phyloP scores from a whole-genome alignment of 2,329 filamentous ascomycete species.

The Aspergillus nomiae region DNA sequence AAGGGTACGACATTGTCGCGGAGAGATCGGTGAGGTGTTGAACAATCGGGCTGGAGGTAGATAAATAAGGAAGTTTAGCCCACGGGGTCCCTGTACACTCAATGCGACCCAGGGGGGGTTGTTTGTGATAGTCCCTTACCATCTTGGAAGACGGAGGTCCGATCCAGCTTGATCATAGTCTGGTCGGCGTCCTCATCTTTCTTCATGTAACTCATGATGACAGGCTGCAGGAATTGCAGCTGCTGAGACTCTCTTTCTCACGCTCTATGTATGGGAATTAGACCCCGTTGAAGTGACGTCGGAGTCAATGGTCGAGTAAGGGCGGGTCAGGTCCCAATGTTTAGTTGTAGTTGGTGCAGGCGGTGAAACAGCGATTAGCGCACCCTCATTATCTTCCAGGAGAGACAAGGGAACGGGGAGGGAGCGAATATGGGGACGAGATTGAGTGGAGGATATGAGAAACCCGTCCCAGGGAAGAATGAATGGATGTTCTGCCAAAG shows the following conservation, averaged over 20 bases:
- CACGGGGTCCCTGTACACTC: constrained; percentile 20
- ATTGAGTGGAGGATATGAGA: constrained; percentile 7
- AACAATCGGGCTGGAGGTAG: constrained; percentile 77
- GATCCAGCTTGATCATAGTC: constrained; percentile 93
- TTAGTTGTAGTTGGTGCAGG: constrained; percentile 20
- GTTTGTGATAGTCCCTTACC: constrained; percentile 57
- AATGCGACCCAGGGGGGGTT: constrained; percentile 25
- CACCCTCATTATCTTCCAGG: constrained; percentile 33
- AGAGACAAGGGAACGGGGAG: constrained; percentile 1
- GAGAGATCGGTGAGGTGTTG: constrained; percentile 95
- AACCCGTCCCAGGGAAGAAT: constrained; percentile 7
- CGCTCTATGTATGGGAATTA: constrained; percentile 14
- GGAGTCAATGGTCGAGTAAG: constrained; percentile 25
- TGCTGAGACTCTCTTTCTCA: constrained; percentile 20
- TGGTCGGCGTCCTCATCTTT: constrained; percentile 98
- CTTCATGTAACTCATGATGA: constrained; percentile 90
- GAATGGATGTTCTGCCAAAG: constrained; percentile 19
- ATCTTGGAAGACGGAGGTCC: constrained; percentile 98
- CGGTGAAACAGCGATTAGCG: constrained; percentile 27
- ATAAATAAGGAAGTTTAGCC: constrained; percentile 12
- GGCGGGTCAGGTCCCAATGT: constrained; percentile 23
- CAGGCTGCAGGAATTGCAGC: constrained; percentile 34
- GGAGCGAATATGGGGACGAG: constrained; percentile 11
- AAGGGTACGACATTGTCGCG: constrained; percentile 94
- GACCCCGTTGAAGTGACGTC: constrained; percentile 23